Conservation (phyloP, 2,329 filamentous ascomycete species). For the Dichotomopilus funicola region DNA sequence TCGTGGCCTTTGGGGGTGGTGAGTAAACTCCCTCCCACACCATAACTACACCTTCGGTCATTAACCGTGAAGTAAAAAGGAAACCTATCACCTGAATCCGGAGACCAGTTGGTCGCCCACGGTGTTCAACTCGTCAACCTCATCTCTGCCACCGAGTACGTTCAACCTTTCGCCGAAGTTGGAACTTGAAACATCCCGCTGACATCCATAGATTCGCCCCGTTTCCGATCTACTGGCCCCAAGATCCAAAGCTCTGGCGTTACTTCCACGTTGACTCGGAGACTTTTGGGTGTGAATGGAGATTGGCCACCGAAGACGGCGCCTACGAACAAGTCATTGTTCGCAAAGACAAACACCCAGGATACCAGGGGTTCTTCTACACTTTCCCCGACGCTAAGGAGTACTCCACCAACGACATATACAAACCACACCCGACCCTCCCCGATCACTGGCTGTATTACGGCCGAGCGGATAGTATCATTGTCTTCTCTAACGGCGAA, state of each 20-base stretch:
- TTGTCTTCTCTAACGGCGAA: slow-evolving; percentile 45
- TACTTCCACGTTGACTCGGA: slow-evolving; percentile 39
- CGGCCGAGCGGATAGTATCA: slow-evolving; percentile 38
- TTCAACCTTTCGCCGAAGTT: background rate
- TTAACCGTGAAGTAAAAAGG: slow-evolving; percentile 21
- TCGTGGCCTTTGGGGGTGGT: slow-evolving; percentile 36
- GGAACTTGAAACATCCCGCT: background rate
- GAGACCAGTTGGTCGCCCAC: slow-evolving; percentile 32
- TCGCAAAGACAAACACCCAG: slow-evolving; percentile 33
- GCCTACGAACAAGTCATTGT: slow-evolving; percentile 35
- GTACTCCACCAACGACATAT: slow-evolving; percentile 41
- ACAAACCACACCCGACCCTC: slow-evolving; percentile 32
- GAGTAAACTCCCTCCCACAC: slow-evolving; percentile 5
- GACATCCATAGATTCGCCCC: slow-evolving; percentile 28
- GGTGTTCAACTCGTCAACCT: slow-evolving; percentile 33
- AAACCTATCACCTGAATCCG: slow-evolving; percentile 32
- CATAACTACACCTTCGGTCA: background rate
- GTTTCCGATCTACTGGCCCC: slow-evolving; percentile 31
- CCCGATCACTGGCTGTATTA: slow-evolving; percentile 32
- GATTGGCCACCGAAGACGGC: slow-evolving; percentile 28
- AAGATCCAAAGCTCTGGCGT: slow-evolving; percentile 33
- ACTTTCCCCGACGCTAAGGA: slow-evolving; percentile 36
- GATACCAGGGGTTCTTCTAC: slow-evolving; percentile 34
- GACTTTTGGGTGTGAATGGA: slow-evolving; percentile 37
- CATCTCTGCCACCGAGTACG: slow-evolving; percentile 39